Conservation (phyloP, 345 rosid species). For the Mercurialis annua region DNA sequence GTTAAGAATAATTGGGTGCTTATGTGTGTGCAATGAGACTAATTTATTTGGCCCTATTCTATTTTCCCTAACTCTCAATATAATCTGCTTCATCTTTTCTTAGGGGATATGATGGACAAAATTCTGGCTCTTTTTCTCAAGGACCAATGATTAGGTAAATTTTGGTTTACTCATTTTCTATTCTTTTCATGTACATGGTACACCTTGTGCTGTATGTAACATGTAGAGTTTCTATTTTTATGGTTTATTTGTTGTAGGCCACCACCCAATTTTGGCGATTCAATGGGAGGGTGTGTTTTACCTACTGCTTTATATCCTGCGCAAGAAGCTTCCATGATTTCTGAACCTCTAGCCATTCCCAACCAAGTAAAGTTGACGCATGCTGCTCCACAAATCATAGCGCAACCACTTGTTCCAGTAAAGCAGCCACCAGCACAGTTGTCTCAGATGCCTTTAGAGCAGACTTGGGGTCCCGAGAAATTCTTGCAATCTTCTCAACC, state of each 20-base stretch:
- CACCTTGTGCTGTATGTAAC: constrained; percentile 4
- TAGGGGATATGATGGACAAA: constrained; percentile 38
- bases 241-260: constrained; percentile 40
- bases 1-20: not conserved
- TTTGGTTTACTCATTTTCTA: not conserved
- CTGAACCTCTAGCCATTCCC: constrained; percentile 43
- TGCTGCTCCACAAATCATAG: constrained; percentile 33
- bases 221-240: constrained; percentile 9
- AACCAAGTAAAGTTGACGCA: constrained; percentile 39
- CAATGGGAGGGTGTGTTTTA: constrained; percentile 33
- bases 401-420: constrained; percentile 37
- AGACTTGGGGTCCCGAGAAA: constrained; percentile 33
- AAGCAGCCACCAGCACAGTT: constrained; percentile 35
- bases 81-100: constrained; percentile 5
- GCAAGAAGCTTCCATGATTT: constrained; percentile 41
- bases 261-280: constrained; percentile 31
- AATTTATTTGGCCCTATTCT: not conserved
- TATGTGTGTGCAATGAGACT: not conserved
- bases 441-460: constrained; percentile 34
- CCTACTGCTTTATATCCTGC: constrained; percentile 46
- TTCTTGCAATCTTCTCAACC: constrained; percentile 44
- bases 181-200: constrained; percentile 4
- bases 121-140: constrained; percentile 27
- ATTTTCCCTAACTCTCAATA: not conserved
- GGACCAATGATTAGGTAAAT: constrained; percentile 30